A percentile compares a stretch with the other conserved stretches of the same genome.
Evolutionary conservation across 371 early-diverging fungal genomes (phyloP).

Genomic region (Rhizomucor miehei): DNA sequence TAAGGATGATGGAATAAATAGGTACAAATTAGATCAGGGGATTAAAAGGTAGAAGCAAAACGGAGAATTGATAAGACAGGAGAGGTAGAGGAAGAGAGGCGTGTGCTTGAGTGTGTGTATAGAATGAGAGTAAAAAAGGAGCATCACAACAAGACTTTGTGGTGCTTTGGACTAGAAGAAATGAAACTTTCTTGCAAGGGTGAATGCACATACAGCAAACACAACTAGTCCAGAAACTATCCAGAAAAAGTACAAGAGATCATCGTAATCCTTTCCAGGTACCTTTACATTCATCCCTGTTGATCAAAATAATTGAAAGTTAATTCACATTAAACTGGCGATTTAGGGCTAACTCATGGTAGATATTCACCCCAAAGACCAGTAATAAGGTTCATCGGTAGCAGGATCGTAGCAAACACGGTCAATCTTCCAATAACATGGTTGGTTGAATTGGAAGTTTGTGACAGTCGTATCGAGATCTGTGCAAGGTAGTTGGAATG

Average conservation of each 20-base stretch:
- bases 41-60: no score
- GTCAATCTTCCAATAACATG: constrained; percentile 88
- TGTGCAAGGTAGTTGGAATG: constrained; percentile 95
- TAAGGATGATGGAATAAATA: no score
- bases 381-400: constrained; percentile 91
- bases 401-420: constrained; percentile 82
- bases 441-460: constrained; percentile 85
- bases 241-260: constrained; percentile 42
- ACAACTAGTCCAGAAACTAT: constrained; percentile 31
- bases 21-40: no score
- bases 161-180: constrained; percentile 10
- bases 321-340: no score
- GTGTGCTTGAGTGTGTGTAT: no score
- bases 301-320: no score
- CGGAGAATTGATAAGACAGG: no score
- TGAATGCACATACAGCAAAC: constrained; percentile 37
- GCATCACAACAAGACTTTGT: no score
- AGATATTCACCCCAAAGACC: constrained; percentile 54
- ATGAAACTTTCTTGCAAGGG: constrained; percentile 23
- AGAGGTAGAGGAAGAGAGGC: no score
- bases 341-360: no score
- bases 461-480: constrained; percentile 92
- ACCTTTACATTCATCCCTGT: constrained; percentile 77
- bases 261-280: constrained; percentile 61
- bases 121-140: no score